Evolutionary conservation across 345 rosid genomes (phyloP).

Genomic region (Aethionema arabicum): DNA sequence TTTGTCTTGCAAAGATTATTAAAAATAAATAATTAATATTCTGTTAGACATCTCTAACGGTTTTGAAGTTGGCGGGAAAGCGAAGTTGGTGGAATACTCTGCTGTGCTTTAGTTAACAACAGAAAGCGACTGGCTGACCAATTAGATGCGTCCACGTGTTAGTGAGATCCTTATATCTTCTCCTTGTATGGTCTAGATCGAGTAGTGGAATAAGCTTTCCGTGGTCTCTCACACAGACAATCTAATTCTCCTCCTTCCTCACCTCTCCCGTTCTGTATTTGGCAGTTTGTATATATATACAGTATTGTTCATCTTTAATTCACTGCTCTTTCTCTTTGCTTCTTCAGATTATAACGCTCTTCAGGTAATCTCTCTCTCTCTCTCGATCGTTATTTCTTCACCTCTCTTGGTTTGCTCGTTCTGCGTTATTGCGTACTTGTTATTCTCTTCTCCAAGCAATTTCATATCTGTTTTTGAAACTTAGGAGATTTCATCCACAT

Average conservation of each 20-base stretch:
- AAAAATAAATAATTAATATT: neutral
- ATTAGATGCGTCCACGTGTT: neutral
- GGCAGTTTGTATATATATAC: slow-evolving; percentile 3
- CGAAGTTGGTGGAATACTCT: slow-evolving; percentile 28
- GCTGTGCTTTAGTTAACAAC: slow-evolving; percentile 25
- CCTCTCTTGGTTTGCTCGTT: neutral
- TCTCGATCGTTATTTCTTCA: neutral
- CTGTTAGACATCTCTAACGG: slow-evolving; percentile 37
- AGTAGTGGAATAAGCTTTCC: neutral
- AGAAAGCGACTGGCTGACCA: slow-evolving; percentile 3
- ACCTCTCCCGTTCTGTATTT: slow-evolving; percentile 14
- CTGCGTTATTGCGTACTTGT: neutral
- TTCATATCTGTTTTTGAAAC: neutral
- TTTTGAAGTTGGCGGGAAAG: slow-evolving; percentile 42
- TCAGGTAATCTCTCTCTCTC: slow-evolving; percentile 27
- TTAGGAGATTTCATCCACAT: neutral
- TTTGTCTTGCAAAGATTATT: neutral
- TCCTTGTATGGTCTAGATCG: neutral
- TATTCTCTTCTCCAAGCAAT: slow-evolving; percentile 18
- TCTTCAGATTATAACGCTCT: neutral
- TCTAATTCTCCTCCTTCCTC: slow-evolving; percentile 25
- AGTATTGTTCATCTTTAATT: slow-evolving; percentile 26
- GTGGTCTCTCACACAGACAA: slow-evolving; percentile 21
- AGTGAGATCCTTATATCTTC: neutral
- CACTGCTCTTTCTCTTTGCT: slow-evolving; percentile 33